Evolutionary conservation across 371 early-diverging fungal species (phyloP), one percentile per base, ranked within the genome.

Genomic region (Actinomucor elegans): DNA sequence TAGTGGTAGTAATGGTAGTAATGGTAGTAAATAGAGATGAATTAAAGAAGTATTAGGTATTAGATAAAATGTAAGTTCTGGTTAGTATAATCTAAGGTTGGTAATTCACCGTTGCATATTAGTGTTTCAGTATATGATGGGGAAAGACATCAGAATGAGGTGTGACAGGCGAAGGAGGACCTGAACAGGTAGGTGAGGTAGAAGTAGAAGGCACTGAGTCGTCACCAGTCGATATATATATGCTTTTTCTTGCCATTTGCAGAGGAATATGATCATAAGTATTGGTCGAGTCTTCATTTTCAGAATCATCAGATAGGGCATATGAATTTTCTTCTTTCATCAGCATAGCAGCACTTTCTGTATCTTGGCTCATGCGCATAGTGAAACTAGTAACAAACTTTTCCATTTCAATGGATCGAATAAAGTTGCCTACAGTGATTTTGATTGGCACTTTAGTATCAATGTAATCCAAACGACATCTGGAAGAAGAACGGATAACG

Each of bases 121-220:
- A 20, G n/a, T 21, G 23, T 40, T 40, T 40, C 20, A 40, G 18
- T 20, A n/a, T n/a, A 17, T 36, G 24, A 35, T 54, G 38, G 10
- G 29, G 23, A 46, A 36, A 54, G 4, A 14, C 20, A 15, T 37
- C 47, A 3, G 64, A 56, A 50, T 58, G 64, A 18, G 69, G 69
- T 15, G 69, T 69, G 4, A 51, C 32, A n/a, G 73, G 73, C n/a
- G 69, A 69, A 14, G 58, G 51, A 33, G 69, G 69, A 17, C 57
- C 69, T 24, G 67, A 66, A 17, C 42, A 54, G 15, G 55, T 57
- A 12, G 69, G 61, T n/a, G 73, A 61, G 9, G 61, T 57, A 18
- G 58, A 40, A 12, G 54, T 44, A 1, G 68, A 66, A 4, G 37
- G 34, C 20, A 48, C 33, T 24, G 36, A 34, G 10, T 17, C 21